A percentile compares a stretch with the other conserved stretches of the same genome.
Conservation (phyloP, 1,139 yeast species). For the Debaryomycetaceae sp. region DNA sequence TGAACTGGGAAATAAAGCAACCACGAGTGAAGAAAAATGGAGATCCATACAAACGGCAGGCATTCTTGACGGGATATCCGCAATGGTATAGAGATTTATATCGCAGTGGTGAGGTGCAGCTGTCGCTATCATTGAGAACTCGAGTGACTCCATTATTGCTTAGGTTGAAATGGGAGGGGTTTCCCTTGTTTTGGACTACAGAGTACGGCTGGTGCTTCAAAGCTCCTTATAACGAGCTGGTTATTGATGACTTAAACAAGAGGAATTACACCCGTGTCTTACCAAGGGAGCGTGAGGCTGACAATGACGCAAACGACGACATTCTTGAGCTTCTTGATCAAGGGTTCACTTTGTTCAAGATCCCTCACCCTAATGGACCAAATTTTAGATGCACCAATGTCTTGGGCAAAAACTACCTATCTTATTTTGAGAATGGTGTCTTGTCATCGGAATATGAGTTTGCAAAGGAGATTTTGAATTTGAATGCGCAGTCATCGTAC, state of each 20-base stretch:
- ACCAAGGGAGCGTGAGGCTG: conserved; percentile 29
- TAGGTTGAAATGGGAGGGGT: conserved; percentile 79
- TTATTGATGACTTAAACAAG: conserved; percentile 34
- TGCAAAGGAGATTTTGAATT: conserved; percentile 72
- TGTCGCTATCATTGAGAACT: conserved; percentile 67
- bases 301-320: background rate
- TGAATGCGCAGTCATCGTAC: conserved; percentile 80
- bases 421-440: conserved; percentile 69
- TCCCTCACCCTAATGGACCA: conserved; percentile 93
- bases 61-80: conserved; percentile 84
- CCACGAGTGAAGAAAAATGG: conserved; percentile 66
- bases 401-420: conserved; percentile 69
- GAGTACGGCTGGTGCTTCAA: conserved; percentile 86
- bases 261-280: conserved; percentile 52
- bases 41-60: conserved; percentile 69
- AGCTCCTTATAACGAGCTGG: conserved; percentile 39
- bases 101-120: conserved; percentile 38
- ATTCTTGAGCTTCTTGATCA: conserved; percentile 10
- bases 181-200: conserved; percentile 78
- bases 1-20: conserved; percentile 78
- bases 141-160: conserved; percentile 74
- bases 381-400: conserved; percentile 70
- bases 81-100: conserved; percentile 85
- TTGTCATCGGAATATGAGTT: conserved; percentile 67
- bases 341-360: conserved; percentile 47